Conservation (phyloP, 768 basidiomycete species). For the Harrya chromipes region DNA sequence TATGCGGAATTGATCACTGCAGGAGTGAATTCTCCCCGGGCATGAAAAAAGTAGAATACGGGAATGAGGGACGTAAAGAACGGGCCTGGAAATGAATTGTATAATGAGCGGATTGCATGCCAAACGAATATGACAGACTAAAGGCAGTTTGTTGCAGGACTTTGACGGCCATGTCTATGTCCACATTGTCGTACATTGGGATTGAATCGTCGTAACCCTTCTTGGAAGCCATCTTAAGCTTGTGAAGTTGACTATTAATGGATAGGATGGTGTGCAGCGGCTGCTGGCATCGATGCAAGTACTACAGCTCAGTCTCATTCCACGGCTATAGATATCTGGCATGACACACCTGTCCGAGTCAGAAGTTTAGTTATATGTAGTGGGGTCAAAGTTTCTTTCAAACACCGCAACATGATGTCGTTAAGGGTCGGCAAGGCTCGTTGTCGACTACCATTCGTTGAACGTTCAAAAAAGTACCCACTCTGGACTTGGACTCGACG, state of each 20-base stretch:
- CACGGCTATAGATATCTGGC: too few species aligned
- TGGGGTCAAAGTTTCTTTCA: too few species aligned
- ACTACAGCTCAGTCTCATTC: too few species aligned
- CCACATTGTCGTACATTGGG: constrained; percentile 65
- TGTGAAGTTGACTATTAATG: background rate
- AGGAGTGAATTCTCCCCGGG: constrained; percentile 48
- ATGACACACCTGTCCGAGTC: too few species aligned
- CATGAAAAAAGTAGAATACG: constrained; percentile 73
- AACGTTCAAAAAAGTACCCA: too few species aligned
- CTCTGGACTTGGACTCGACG: too few species aligned
- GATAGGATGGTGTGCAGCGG: too few species aligned
- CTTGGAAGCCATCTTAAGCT: constrained; percentile 16
- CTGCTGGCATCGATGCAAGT: too few species aligned
- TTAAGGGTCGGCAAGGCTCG: too few species aligned
- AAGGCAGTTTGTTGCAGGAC: constrained; percentile 76
- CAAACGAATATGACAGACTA: constrained; percentile 47
- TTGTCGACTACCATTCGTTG: too few species aligned
- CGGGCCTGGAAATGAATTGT: constrained; percentile 51
- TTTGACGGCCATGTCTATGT: constrained; percentile 76
- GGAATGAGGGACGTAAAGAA: constrained; percentile 83
- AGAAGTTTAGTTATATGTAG: too few species aligned
- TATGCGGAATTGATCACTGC: constrained; percentile 47
- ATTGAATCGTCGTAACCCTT: constrained; percentile 33
- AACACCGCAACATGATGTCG: too few species aligned
- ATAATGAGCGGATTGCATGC: background rate